Percentiles rank a stretch among this genome's conserved stretches.
These are phyloP conservation scores for Skeletonema menzelii DNA, from an alignment of 108 stramenopile species.

Conservation along the genomic window DNA sequence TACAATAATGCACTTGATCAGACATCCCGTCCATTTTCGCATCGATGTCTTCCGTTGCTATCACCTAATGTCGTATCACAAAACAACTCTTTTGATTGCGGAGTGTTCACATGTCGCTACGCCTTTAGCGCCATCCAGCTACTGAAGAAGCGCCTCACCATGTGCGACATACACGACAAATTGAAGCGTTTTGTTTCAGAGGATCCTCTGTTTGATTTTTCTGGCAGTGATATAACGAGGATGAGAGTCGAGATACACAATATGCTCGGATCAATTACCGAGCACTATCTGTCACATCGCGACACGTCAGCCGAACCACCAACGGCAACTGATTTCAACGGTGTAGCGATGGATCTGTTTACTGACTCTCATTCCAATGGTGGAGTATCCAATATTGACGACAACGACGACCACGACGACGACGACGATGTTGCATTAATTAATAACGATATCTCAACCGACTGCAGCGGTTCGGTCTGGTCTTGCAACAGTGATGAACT, in stretches of 20 bases:
- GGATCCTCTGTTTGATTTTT: too few species aligned
- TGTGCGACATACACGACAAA: too few species aligned
- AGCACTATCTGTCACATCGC: too few species aligned
- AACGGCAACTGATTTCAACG: too few species aligned
- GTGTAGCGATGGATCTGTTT: too few species aligned
- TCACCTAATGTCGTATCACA: background rate
- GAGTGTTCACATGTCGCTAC: background rate
- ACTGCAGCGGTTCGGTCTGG: background rate
- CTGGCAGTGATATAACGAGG: background rate
- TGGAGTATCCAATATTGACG: too few species aligned
- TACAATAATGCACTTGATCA: background rate
- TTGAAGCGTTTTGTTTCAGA: too few species aligned
- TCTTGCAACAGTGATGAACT: background rate
- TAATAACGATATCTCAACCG: background rate
- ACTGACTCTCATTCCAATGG: background rate
- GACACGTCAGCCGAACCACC: too few species aligned
- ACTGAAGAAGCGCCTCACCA: too few species aligned
- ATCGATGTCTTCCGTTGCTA: background rate
- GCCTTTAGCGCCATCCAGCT: background rate
- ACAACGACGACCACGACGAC: background rate
- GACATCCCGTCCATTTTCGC: background rate
- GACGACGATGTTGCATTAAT: background rate
- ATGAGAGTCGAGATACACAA: background rate
- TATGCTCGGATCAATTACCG: background rate
- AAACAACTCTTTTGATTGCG: background rate